Evolutionary conservation across 495 filamentous ascomycete genomes (phyloP).

Genomic region (Penicillium ochrochloron): DNA sequence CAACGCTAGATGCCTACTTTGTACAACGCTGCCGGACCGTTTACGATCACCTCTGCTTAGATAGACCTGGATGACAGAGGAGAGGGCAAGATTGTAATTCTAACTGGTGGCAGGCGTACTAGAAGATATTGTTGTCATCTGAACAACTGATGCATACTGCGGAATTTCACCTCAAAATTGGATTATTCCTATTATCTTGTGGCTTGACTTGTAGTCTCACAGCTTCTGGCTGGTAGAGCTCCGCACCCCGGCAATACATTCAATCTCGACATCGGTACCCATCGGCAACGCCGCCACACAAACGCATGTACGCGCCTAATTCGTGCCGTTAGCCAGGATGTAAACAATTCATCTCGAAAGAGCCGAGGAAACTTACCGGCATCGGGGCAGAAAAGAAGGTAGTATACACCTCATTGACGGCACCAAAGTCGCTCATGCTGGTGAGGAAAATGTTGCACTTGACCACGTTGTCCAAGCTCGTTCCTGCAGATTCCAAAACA

Average conservation of each 20-base stretch:
- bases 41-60: constrained; percentile 28
- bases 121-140: not conserved
- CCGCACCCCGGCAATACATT: constrained; percentile 47
- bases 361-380: constrained; percentile 39
- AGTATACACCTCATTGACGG: constrained; percentile 65
- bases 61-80: not conserved
- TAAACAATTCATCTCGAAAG: not conserved
- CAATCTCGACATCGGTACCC: constrained; percentile 73
- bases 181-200: not conserved
- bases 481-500: constrained; percentile 67
- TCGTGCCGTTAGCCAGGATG: not conserved
- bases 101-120: not conserved
- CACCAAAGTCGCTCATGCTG: constrained; percentile 69
- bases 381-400: constrained; percentile 59
- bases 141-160: not conserved
- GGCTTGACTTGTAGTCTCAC: not conserved
- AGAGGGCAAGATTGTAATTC: not conserved
- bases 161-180: not conserved
- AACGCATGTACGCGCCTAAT: constrained; percentile 64
- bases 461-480: constrained; percentile 63
- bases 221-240: constrained; percentile 2
- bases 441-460: constrained; percentile 74
- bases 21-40: constrained; percentile 41
- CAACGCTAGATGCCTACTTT: constrained; percentile 37
- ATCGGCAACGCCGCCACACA: constrained; percentile 67